phyloP scores from a whole-genome alignment of 495 filamentous ascomycete genomes.

The Coniosporium apollinis region DNA sequence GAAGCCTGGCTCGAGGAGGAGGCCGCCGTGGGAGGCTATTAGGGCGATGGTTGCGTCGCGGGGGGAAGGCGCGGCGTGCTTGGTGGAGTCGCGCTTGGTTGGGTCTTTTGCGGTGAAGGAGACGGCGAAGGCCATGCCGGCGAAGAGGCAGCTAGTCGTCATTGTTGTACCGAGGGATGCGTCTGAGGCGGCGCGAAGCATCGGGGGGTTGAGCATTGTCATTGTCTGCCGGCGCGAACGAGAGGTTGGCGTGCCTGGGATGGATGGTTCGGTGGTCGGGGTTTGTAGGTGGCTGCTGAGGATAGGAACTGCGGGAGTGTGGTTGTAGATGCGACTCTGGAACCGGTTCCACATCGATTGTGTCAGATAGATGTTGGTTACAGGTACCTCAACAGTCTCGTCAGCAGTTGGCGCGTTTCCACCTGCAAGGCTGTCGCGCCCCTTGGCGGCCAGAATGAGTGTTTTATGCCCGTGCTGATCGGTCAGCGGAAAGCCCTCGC shows the following conservation, averaged over 20 bases:
- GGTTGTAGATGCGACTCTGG: slow-evolving; percentile 16
- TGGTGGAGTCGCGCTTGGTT: slow-evolving; percentile 33
- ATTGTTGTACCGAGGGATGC: too few species aligned
- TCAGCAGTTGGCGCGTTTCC: neutral
- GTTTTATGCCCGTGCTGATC: slow-evolving; percentile 20
- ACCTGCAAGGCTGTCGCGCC: slow-evolving; percentile 16
- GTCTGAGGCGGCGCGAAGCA: slow-evolving; percentile 8
- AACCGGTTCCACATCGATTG: slow-evolving; percentile 19
- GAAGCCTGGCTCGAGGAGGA: slow-evolving; percentile 59
- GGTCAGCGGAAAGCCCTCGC: slow-evolving; percentile 10
- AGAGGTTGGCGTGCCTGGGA: slow-evolving; percentile 14
- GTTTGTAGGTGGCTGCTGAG: slow-evolving; percentile 8
- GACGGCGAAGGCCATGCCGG: slow-evolving; percentile 66
- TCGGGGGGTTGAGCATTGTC: neutral
- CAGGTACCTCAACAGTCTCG: slow-evolving; percentile 14
- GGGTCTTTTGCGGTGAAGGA: slow-evolving; percentile 35
- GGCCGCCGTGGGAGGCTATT: slow-evolving; percentile 49
- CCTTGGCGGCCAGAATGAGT: slow-evolving; percentile 15
- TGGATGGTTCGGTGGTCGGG: slow-evolving; percentile 8
- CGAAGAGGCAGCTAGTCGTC: slow-evolving; percentile 36
- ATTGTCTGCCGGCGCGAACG: slow-evolving; percentile 9
- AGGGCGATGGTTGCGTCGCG: slow-evolving; percentile 23
- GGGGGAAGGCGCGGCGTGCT: too few species aligned
- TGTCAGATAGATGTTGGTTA: slow-evolving; percentile 22
- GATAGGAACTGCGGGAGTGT: neutral